Evolutionary conservation across 441 rosid species (phyloP).

Genomic region (Populus hybrid): DNA sequence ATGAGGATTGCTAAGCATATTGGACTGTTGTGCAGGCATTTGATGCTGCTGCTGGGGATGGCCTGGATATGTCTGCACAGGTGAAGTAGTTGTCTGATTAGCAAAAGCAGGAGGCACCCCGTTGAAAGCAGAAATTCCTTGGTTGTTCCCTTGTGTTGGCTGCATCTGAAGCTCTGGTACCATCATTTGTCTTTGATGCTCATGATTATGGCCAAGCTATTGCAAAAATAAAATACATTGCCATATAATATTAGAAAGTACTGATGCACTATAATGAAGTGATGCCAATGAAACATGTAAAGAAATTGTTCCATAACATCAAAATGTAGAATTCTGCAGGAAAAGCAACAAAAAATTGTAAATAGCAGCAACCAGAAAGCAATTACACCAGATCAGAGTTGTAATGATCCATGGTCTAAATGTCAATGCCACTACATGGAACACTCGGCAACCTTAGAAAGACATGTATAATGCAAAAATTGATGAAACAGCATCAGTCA

Average conservation of each 20-base stretch:
- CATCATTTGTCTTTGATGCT: slow-evolving; percentile 63
- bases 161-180: slow-evolving; percentile 72
- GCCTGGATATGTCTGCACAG: slow-evolving; percentile 66
- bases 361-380: background rate
- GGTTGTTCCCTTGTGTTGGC: slow-evolving; percentile 66
- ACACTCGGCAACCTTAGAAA: background rate
- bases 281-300: background rate
- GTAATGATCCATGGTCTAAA: background rate
- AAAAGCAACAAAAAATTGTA: background rate
- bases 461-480: background rate
- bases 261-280: background rate
- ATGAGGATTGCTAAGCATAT: slow-evolving; percentile 54
- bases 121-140: slow-evolving; percentile 63
- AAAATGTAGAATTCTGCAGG: background rate
- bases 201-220: slow-evolving; percentile 53
- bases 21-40: slow-evolving; percentile 65
- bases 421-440: background rate
- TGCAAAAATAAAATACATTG: slow-evolving; percentile 12
- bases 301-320: background rate
- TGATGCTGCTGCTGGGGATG: slow-evolving; percentile 83
- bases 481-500: background rate
- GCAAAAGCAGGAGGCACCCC: slow-evolving; percentile 65
- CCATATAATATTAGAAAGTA: background rate
- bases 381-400: background rate
- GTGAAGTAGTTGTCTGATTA: slow-evolving; percentile 63